Evolutionary conservation across 805 yeast species (phyloP), one percentile per base, ranked within the genome.

Genomic region (Ogataea wickerhamii): DNA sequence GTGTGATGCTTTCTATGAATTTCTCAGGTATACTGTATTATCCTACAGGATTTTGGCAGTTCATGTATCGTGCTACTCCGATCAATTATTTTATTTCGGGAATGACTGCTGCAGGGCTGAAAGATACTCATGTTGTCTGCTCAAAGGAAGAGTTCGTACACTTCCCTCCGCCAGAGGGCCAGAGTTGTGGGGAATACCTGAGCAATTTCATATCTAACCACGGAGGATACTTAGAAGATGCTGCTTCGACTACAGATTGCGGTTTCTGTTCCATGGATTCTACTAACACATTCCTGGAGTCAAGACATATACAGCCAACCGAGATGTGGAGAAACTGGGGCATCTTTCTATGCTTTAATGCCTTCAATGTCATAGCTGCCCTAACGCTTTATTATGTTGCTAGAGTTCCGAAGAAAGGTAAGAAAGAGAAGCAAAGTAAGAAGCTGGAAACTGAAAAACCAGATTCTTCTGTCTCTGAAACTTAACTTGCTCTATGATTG

Each of bases 21-120:
- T 82, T 83, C 64, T 70, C 83, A 55, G 87, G 88, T 64, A 80
- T 81, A 40, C 63, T 79, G 43, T 85, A 78, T 2, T 60, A 67
- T 35, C 72, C 84, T 78, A 89, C 91, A 11, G 79, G 85, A 1
- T 85, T 86, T 65, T 85, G 93, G 93, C 78, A 74, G 27, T 85
- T 82, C 58, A 81, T 86, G 87, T 79, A 82, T 73, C 73, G 82
- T 47, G 70, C 68, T 17, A 79, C 84, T 18, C 93, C 83, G 11
- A 71, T 73, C 60, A 82, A 89, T 1, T 85, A 85, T 55, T 75
- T 80, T 57, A 63, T 83, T 43, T 79, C 47, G 71, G 67, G 20
- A 65, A 72, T 29, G 32, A 17, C 18, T 29, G 11, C 32, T 18
- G 32, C 32, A 7, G 32, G 22, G 42, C 18, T 33, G 6, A 24